phyloP scores from a whole-genome alignment of 1,284 basidiomycete species.

The Irpex rosettiformis region DNA sequence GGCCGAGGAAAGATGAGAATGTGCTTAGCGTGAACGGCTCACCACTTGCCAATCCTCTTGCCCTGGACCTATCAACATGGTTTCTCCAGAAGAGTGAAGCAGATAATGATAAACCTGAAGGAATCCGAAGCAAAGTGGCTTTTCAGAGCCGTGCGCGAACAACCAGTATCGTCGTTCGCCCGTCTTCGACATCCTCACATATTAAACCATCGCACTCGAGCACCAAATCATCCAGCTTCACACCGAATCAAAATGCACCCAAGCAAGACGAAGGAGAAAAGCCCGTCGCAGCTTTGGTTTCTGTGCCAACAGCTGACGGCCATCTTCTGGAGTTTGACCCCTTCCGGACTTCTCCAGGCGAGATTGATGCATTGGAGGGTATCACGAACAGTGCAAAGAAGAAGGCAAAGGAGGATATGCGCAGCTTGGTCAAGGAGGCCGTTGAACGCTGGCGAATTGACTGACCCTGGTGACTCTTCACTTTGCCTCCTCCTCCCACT shows the following conservation, averaged over 20 bases:
- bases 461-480: conserved; percentile 4
- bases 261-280: neutral
- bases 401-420: conserved; percentile 72
- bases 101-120: conserved; percentile 22
- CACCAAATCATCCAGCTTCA: conserved; percentile 14
- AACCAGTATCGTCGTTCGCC: conserved; percentile 62
- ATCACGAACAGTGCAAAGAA: conserved; percentile 79
- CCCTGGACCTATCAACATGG: conserved; percentile 39
- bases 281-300: conserved; percentile 37
- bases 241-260: conserved; percentile 8
- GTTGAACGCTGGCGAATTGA: conserved; percentile 70
- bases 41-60: conserved; percentile 69
- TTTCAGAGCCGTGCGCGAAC: conserved; percentile 39
- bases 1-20: conserved; percentile 63
- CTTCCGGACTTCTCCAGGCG: conserved; percentile 61
- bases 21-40: conserved; percentile 77
- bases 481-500: neutral
- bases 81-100: conserved; percentile 21
- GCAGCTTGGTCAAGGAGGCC: conserved; percentile 61
- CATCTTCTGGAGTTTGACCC: conserved; percentile 79
- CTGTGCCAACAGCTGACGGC: conserved; percentile 71
- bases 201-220: conserved; percentile 35
- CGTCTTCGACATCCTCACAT: conserved; percentile 32
- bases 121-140: conserved; percentile 14
- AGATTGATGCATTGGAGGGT: conserved; percentile 69